A percentile compares a stretch with the other conserved stretches of the same genome.
Conservation (phyloP, 352 stramenopile species). For the Elongisporangium anandrum region DNA sequence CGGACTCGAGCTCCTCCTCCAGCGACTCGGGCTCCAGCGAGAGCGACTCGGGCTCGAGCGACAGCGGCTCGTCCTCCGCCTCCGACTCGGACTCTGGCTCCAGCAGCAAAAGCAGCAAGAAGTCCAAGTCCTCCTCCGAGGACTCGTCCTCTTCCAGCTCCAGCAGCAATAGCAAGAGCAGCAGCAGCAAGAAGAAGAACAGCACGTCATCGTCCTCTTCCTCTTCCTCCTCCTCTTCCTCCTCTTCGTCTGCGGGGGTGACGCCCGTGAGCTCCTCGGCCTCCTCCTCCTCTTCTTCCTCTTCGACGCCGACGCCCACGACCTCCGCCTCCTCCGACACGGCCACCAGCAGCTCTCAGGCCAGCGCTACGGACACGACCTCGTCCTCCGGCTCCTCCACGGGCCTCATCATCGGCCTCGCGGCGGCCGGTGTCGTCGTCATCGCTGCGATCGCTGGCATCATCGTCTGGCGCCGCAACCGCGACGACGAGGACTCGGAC, state of each 20-base stretch:
- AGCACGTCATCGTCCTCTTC: slow-evolving; percentile 14
- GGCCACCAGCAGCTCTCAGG: slow-evolving; percentile 4
- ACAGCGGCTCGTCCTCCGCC: slow-evolving; percentile 1
- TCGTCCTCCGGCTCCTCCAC: slow-evolving; percentile 26
- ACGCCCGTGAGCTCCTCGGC: slow-evolving; percentile 19
- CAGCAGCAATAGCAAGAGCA: slow-evolving; percentile 7
- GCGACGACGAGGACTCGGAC: slow-evolving; percentile 60
- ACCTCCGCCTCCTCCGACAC: slow-evolving; percentile 25
- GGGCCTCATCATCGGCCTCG: slow-evolving; percentile 50
- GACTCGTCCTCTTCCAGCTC: slow-evolving; percentile 13
- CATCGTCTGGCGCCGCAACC: slow-evolving; percentile 52
- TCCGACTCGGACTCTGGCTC: neutral
- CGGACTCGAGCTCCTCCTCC: slow-evolving; percentile 4
- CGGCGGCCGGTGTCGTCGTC: slow-evolving; percentile 26
- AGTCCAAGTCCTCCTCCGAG: slow-evolving; percentile 14
- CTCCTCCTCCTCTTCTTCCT: slow-evolving; percentile 1
- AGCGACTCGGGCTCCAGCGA: slow-evolving; percentile 5
- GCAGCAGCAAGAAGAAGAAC: slow-evolving; percentile 14
- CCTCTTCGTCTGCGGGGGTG: slow-evolving; percentile 10
- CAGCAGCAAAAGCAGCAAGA: slow-evolving; percentile 4
- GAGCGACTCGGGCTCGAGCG: slow-evolving; percentile 15
- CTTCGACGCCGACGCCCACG: neutral
- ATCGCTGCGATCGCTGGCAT: slow-evolving; percentile 48
- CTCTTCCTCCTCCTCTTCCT: slow-evolving; percentile 13
- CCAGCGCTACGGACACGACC: slow-evolving; percentile 4